Percentiles rank a stretch among this genome's conserved stretches.
These are phyloP conservation scores for Lathyrus oleraceus DNA, from an alignment of 306 rosid genomes.

Conservation along the genomic window DNA sequence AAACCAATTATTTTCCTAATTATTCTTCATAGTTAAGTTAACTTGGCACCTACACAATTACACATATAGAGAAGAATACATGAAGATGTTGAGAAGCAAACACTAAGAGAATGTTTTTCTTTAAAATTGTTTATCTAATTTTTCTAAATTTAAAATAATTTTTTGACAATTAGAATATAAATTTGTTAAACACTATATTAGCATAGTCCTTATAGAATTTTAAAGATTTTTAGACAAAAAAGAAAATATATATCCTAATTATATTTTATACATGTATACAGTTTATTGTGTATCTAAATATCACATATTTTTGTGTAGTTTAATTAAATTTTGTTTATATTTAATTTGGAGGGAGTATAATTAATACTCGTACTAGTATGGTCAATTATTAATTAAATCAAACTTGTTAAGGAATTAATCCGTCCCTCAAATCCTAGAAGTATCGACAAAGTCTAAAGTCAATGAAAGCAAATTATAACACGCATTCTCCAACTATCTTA, in stretches of 20 bases:
- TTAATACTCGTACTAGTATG: too few species aligned
- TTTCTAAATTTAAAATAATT: too few species aligned
- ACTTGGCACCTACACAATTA: slow-evolving; percentile 4
- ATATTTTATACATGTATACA: too few species aligned
- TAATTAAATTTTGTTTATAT: not conserved
- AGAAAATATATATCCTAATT: too few species aligned
- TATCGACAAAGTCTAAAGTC: slow-evolving; percentile 60
- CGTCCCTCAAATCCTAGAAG: not conserved
- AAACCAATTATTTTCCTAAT: not conserved
- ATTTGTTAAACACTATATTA: too few species aligned
- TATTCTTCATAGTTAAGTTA: slow-evolving; percentile 29
- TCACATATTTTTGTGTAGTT: too few species aligned
- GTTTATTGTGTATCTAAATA: too few species aligned
- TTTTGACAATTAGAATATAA: too few species aligned
- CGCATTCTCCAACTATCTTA: slow-evolving; percentile 48
- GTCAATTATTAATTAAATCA: not conserved
- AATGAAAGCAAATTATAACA: slow-evolving; percentile 44
- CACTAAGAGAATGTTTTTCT: too few species aligned
- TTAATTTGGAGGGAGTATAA: not conserved
- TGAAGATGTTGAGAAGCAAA: slow-evolving; percentile 18
- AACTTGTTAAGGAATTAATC: slow-evolving; percentile 39
- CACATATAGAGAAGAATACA: not conserved
- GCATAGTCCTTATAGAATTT: too few species aligned
- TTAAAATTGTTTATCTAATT: too few species aligned
- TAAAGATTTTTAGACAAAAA: too few species aligned